Base-by-base conservation (phyloP, 2,329 filamentous ascomycete genomes). In the Tolypocladium ophioglossoides region DNA sequence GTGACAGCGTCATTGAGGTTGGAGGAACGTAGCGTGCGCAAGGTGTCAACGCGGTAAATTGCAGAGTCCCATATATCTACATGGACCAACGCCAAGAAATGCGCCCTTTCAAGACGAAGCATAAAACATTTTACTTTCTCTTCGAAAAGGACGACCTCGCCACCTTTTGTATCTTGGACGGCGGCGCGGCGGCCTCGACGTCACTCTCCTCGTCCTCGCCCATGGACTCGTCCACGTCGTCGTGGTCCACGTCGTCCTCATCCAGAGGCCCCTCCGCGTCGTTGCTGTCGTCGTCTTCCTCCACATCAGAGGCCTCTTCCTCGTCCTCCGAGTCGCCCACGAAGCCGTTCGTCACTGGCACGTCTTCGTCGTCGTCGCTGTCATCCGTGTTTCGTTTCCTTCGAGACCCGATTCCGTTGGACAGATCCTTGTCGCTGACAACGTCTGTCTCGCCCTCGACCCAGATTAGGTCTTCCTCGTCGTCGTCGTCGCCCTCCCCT, bases 381-480 rank as follows among this genome's bases (percentile, higher is more conserved):
- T 46, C 50, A 1, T 83, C 82, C 16, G 70, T 70, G 16, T 68
- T 68, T 16, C 74, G 72, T 54, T 70, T 72, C 59, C 63, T 67
- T 58, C 63, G 68, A 59, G 65, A 60, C 44, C 61, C 60, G 64
- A 71, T 40, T 44, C 70, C 69, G 49, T 70, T 67, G 32, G 67
- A 64, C 40, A 66, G 61, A 57, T 70, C 59, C 59, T 68, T 58
- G 61, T 66, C 53, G 56, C 66, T 59, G 52, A 72, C 76, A 22
- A 79, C 75, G 35, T 84, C 79, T 34, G 86, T 84, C 63, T 91
- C 80, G 1, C 89, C 91, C 68, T 96, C 91, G 2, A 96, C 88
- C 66, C 94, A 96, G 52, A 96, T 86, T 5, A 95, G 82, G 58
- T 89, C 85, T 40, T 86, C 84, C 9, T 87, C 79, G 4, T 82